A percentile compares a stretch with the other conserved stretches of the same genome.
phyloP scores from a whole-genome alignment of 805 yeast genomes.

The Candida boleticola region DNA sequence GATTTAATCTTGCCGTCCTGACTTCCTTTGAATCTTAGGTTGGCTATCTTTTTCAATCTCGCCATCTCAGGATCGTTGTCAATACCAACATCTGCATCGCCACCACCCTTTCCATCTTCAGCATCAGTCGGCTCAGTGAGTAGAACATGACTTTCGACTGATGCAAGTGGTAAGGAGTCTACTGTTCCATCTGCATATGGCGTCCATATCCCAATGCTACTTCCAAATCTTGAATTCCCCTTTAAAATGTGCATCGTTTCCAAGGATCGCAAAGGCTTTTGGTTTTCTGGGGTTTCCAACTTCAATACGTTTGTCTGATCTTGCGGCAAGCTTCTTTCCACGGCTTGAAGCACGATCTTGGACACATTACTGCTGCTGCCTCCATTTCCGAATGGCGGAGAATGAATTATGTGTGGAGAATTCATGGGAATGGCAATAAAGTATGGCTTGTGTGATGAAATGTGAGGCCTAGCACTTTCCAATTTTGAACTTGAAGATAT shows the following conservation, averaged over 20 bases:
- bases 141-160: conserved; percentile 39
- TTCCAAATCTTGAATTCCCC: conserved; percentile 61
- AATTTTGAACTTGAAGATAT: conserved; percentile 10
- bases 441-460: conserved; percentile 57
- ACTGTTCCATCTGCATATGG: conserved; percentile 67
- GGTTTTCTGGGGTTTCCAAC: conserved; percentile 36
- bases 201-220: conserved; percentile 69
- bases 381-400: conserved; percentile 23
- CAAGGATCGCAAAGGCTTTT: conserved; percentile 41
- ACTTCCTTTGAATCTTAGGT: conserved; percentile 62
- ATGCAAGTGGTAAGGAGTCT: conserved; percentile 63
- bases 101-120: conserved; percentile 5
- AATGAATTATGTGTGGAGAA: conserved; percentile 65
- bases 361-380: conserved; percentile 42
- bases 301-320: conserved; percentile 40
- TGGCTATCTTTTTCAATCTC: conserved; percentile 44
- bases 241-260: conserved; percentile 55
- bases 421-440: conserved; percentile 67
- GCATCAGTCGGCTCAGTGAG: conserved; percentile 15
- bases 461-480: conserved; percentile 30
- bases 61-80: conserved; percentile 13
- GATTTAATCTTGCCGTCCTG: conserved; percentile 32
- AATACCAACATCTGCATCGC: conserved; percentile 3
- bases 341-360: conserved; percentile 56
- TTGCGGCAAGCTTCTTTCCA: conserved; percentile 52